Conservation (phyloP, 1,139 yeast species). For the Lodderomyces parapsilosis region DNA sequence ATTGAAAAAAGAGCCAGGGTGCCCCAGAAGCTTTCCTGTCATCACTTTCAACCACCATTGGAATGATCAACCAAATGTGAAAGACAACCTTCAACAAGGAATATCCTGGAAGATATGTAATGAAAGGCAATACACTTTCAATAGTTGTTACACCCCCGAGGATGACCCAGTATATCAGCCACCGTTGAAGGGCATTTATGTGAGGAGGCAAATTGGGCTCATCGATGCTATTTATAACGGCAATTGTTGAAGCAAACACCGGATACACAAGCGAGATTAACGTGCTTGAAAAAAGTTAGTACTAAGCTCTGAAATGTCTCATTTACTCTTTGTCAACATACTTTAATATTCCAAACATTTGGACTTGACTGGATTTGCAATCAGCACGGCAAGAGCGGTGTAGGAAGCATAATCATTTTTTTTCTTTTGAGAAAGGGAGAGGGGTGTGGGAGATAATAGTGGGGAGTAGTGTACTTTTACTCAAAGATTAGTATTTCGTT, state of each 20-base stretch:
- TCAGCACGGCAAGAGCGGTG: background rate
- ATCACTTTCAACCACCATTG: slow-evolving; percentile 27
- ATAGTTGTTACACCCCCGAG: slow-evolving; percentile 32
- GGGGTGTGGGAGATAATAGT: background rate
- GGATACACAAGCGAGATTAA: slow-evolving; percentile 51
- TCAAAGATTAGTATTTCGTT: too few relatives aligned
- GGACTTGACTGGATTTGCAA: background rate
- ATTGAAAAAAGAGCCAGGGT: slow-evolving; percentile 34
- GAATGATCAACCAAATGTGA: slow-evolving; percentile 54
- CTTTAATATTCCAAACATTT: slow-evolving; percentile 1
- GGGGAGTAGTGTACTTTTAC: too few relatives aligned
- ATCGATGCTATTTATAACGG: slow-evolving; percentile 9
- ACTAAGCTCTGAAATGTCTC: too few relatives aligned
- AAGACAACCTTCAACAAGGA: slow-evolving; percentile 38
- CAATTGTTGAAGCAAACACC: slow-evolving; percentile 38
- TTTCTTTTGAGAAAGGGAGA: too few relatives aligned
- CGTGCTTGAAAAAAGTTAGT: slow-evolving; percentile 7
- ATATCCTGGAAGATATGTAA: slow-evolving; percentile 49
- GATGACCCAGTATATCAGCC: slow-evolving; percentile 62
- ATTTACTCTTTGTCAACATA: background rate
- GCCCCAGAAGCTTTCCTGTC: slow-evolving; percentile 38
- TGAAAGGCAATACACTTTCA: slow-evolving; percentile 30
- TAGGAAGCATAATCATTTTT: too few relatives aligned
- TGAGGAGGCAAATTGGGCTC: slow-evolving; percentile 25
- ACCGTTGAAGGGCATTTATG: slow-evolving; percentile 47